Conservation (phyloP, 2,329 filamentous ascomycete genomes). For the Hypomyces rosellus region DNA sequence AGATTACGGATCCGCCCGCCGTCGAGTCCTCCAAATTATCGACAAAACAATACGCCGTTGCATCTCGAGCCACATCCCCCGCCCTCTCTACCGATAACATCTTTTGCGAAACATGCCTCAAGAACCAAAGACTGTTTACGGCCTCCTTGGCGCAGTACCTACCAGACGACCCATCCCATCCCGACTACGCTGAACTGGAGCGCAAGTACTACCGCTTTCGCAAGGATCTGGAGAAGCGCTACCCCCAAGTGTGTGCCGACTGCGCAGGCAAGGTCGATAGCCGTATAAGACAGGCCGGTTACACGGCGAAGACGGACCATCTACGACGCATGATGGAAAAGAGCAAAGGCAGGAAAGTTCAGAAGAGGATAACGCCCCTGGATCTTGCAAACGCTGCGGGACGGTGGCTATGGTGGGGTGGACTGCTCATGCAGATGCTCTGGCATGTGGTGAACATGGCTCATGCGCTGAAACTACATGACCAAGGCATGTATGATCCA, state of each 20-base stretch:
- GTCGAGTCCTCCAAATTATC: conserved; percentile 19
- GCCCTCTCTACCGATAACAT: conserved; percentile 34
- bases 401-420: conserved; percentile 43
- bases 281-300: conserved; percentile 64
- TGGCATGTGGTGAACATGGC: conserved; percentile 41
- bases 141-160: conserved; percentile 75
- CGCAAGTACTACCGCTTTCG: conserved; percentile 64
- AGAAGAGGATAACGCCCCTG: conserved; percentile 29
- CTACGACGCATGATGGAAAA: conserved; percentile 68
- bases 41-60: conserved; percentile 27
- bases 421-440: conserved; percentile 38
- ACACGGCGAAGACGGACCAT: conserved; percentile 79
- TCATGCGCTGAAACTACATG: conserved; percentile 19
- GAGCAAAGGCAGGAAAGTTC: conserved; percentile 36
- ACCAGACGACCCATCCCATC: conserved; percentile 55
- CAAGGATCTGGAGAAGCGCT: conserved; percentile 67
- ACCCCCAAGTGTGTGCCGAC: conserved; percentile 78
- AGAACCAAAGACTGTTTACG: conserved; percentile 81
- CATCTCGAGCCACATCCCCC: conserved; percentile 33
- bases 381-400: conserved; percentile 39
- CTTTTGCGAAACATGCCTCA: conserved; percentile 73
- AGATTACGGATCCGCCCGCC: conserved; percentile 81
- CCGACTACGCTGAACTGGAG: conserved; percentile 63
- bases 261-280: conserved; percentile 71
- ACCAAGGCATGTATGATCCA: conserved; percentile 28